Percentiles rank a stretch among this genome's conserved stretches.
Evolutionary conservation across 2,329 filamentous ascomycete genomes (phyloP).

Genomic region (Colletotrichum scovillei): DNA sequence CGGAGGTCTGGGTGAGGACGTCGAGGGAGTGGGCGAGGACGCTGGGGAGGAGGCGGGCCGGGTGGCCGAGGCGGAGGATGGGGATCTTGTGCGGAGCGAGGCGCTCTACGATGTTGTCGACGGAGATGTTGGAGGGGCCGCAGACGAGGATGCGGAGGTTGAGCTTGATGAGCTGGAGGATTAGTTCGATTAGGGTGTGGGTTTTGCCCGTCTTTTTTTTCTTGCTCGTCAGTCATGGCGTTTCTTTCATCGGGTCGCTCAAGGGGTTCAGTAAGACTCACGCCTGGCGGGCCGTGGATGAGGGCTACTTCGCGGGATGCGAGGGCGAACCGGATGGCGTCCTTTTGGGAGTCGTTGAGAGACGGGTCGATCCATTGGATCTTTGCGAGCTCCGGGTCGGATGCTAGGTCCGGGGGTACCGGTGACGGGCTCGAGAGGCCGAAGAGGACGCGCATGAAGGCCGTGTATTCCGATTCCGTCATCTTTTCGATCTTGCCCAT

Average conservation of each 20-base stretch:
- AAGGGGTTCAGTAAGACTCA: slow-evolving; percentile 47
- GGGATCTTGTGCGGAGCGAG: slow-evolving; percentile 86
- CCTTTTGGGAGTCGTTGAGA: slow-evolving; percentile 75
- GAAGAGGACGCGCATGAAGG: slow-evolving; percentile 72
- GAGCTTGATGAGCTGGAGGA: slow-evolving; percentile 85
- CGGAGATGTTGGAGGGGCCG: slow-evolving; percentile 94
- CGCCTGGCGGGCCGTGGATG: slow-evolving; percentile 93
- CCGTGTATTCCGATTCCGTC: slow-evolving; percentile 67
- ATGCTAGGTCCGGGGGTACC: slow-evolving; percentile 53
- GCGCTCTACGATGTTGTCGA: slow-evolving; percentile 97
- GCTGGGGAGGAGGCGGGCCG: slow-evolving; percentile 87
- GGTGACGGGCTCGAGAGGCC: slow-evolving; percentile 65
- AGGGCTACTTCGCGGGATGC: slow-evolving; percentile 84
- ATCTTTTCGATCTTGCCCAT: slow-evolving; percentile 72
- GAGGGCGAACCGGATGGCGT: slow-evolving; percentile 83
- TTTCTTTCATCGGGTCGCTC: no score
- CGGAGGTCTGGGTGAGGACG: slow-evolving; percentile 88
- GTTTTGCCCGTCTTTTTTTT: slow-evolving; percentile 84
- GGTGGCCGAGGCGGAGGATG: slow-evolving; percentile 91
- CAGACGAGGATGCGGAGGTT: slow-evolving; percentile 87
- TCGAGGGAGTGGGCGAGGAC: slow-evolving; percentile 93
- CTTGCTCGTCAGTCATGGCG: slow-evolving; percentile 23
- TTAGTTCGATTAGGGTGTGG: slow-evolving; percentile 94
- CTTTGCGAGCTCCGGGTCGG: slow-evolving; percentile 54
- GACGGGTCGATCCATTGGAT: slow-evolving; percentile 71